Conservation (phyloP, 2,329 filamentous ascomycete genomes). For the Aspergillus neoniger region DNA sequence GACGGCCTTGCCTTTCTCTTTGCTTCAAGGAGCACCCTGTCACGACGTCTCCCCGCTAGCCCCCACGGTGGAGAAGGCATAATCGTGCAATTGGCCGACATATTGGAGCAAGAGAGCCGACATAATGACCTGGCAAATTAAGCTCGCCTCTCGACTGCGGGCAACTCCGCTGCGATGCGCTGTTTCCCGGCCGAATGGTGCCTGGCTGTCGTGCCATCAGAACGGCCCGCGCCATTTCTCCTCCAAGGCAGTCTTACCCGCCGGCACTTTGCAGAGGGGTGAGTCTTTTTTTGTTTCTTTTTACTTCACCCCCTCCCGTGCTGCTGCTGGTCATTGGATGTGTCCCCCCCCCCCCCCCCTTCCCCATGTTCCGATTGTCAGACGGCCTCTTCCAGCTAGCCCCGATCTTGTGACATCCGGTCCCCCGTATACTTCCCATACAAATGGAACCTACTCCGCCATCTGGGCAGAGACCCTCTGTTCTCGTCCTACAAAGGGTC, state of each 20-base stretch:
- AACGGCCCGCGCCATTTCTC: slow-evolving; percentile 16
- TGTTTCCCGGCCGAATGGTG: slow-evolving; percentile 33
- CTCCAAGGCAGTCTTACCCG: slow-evolving; percentile 17
- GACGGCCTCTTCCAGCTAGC: slow-evolving; percentile 15
- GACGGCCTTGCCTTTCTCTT: not conserved
- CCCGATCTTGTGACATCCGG: slow-evolving; percentile 18
- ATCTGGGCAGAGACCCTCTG: not conserved
- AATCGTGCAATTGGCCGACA: slow-evolving; percentile 18
- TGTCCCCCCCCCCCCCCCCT: not conserved
- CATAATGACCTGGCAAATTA: slow-evolving; percentile 35
- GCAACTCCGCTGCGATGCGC: slow-evolving; percentile 32
- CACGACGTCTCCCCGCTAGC: slow-evolving; percentile 12
- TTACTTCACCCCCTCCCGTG: not conserved
- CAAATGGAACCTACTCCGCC: slow-evolving; percentile 11
- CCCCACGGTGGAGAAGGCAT: slow-evolving; percentile 19
- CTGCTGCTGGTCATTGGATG: slow-evolving; percentile 2
- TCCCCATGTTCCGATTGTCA: slow-evolving; percentile 7
- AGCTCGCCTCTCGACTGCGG: slow-evolving; percentile 33
- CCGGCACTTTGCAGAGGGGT: slow-evolving; percentile 9
- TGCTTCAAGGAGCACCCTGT: slow-evolving; percentile 4
- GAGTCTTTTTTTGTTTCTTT: slow-evolving; percentile 4
- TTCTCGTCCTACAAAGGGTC: not conserved
- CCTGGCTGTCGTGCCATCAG: slow-evolving; percentile 26
- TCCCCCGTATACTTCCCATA: slow-evolving; percentile 11
- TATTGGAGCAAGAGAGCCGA: not conserved